Evolutionary conservation across 345 rosid genomes (phyloP).

Genomic region (Arabis alpina): DNA sequence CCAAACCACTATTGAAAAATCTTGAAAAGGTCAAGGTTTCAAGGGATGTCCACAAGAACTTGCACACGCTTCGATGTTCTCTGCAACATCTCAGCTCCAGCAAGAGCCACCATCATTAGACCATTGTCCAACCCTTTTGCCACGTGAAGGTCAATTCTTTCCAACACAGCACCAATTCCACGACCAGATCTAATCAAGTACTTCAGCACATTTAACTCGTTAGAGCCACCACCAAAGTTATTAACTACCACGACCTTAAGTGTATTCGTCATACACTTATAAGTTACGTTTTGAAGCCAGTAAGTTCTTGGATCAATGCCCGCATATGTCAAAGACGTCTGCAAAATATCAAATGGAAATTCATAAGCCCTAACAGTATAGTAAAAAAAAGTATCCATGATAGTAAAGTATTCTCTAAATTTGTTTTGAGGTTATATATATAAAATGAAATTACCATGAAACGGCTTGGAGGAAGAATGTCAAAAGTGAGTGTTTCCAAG

Average conservation of each 20-base stretch:
- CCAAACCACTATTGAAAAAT: neutral
- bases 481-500: conserved; percentile 1
- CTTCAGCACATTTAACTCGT: conserved; percentile 4
- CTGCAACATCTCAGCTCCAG: neutral
- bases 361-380: neutral
- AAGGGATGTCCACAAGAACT: neutral
- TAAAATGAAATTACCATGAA: too few species aligned
- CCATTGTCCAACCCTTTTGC: neutral
- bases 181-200: neutral
- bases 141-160: conserved; percentile 2
- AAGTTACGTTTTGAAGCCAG: neutral
- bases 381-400: too few species aligned
- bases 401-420: too few species aligned
- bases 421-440: too few species aligned
- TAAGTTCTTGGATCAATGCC: neutral
- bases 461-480: neutral
- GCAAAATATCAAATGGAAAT: neutral
- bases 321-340: neutral
- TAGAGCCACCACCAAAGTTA: neutral
- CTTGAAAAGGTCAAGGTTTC: neutral
- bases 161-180: neutral
- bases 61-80: neutral
- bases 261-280: neutral
- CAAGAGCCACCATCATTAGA: neutral
- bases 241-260: conserved; percentile 10